phyloP scores from a whole-genome alignment of 2,329 filamentous ascomycete genomes.

The Alternaria alternata region DNA sequence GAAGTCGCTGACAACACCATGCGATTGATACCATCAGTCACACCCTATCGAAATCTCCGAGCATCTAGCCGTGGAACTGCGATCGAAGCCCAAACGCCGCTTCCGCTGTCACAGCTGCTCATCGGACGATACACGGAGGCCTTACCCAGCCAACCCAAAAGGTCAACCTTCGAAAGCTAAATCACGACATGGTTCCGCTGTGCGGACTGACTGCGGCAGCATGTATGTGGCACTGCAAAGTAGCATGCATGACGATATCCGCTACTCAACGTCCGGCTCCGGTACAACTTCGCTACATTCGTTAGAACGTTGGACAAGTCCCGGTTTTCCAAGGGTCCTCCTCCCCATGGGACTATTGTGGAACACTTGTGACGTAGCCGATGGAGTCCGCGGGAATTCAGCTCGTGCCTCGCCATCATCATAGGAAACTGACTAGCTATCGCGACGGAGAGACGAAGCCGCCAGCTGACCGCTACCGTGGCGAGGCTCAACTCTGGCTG shows the following conservation, averaged over 20 bases:
- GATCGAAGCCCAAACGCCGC: neutral
- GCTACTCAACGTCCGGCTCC: constrained; percentile 7
- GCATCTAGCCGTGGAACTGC: neutral
- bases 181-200: neutral
- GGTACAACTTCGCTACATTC: neutral
- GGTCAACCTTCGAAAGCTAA: neutral
- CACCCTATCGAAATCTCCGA: neutral
- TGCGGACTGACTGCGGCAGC: constrained; percentile 4
- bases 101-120: neutral
- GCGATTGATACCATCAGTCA: neutral
- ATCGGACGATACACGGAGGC: constrained; percentile 1
- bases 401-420: constrained; percentile 3
- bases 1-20: neutral
- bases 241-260: constrained; percentile 5
- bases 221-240: neutral
- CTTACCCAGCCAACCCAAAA: neutral
- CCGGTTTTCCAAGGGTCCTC: constrained; percentile 1
- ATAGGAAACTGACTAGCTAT: constrained; percentile 3
- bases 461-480: constrained; percentile 9
- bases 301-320: neutral
- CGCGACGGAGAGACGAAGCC: constrained; percentile 5
- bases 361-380: constrained; percentile 11
- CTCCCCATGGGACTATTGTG: constrained; percentile 10
- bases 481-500: neutral
- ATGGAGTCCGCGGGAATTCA: neutral